Percentiles rank a stretch among this genome's conserved stretches.
Conservation (phyloP, 192 early-diverging fungal genomes). For the Rhizophagus sp. region DNA sequence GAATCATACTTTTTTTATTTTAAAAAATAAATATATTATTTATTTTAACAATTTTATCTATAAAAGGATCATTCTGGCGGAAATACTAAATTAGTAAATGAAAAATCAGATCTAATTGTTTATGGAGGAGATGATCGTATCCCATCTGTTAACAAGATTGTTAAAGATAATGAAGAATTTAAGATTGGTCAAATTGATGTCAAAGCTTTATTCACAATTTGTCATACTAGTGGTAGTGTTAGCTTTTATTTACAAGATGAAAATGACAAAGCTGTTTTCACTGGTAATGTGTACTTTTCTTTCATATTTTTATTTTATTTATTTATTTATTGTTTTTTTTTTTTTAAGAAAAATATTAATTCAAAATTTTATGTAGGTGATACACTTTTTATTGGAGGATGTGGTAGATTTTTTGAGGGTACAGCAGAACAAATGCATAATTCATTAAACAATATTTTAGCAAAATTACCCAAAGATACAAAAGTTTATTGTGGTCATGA, state of each 20-base stretch:
- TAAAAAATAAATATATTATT: not conserved
- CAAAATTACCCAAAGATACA: constrained; percentile 73
- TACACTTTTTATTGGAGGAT: constrained; percentile 54
- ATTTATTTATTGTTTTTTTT: no score
- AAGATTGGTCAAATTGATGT: constrained; percentile 71
- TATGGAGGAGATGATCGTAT: constrained; percentile 90
- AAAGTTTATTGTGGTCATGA: constrained; percentile 93
- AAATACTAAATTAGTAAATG: constrained; percentile 60
- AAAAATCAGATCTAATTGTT: constrained; percentile 63
- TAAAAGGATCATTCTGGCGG: constrained; percentile 81
- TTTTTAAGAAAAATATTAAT: not conserved
- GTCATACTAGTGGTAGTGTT: constrained; percentile 89
- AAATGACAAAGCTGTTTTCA: constrained; percentile 77
- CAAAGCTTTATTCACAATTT: constrained; percentile 73
- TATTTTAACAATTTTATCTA: not conserved
- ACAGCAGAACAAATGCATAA: constrained; percentile 82
- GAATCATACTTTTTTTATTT: not conserved
- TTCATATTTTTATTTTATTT: constrained; percentile 29
- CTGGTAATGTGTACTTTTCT: constrained; percentile 85
- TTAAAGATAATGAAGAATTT: constrained; percentile 73
- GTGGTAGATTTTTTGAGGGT: constrained; percentile 95
- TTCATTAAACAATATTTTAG: constrained; percentile 70
- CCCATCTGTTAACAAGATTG: constrained; percentile 71
- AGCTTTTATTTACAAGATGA: constrained; percentile 77
- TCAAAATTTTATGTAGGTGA: constrained; percentile 23